Conservation (phyloP, 805 yeast species). For the Sugiyamaella marilandica region DNA sequence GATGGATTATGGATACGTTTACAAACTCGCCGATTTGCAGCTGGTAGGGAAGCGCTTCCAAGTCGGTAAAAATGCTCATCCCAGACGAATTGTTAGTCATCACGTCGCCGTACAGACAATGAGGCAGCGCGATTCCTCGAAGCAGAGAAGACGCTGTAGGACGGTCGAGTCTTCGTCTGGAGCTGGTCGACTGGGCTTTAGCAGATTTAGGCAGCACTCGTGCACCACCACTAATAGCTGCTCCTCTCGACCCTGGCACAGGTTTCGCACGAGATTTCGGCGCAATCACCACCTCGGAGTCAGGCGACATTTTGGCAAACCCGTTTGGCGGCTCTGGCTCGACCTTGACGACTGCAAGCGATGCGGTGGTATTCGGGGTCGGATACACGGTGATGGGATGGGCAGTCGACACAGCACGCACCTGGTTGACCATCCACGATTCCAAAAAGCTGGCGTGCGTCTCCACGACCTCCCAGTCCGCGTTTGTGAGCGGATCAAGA, state of each 20-base stretch:
- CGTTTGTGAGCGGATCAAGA: slow-evolving; percentile 68
- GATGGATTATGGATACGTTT: slow-evolving; percentile 28
- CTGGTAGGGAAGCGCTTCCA: slow-evolving; percentile 35
- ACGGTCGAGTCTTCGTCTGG: slow-evolving; percentile 10
- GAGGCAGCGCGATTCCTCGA: slow-evolving; percentile 57
- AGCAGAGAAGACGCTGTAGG: slow-evolving; percentile 35
- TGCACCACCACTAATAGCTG: not conserved
- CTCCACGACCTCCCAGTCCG: slow-evolving; percentile 92
- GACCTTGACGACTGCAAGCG: slow-evolving; percentile 48
- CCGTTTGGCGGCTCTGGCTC: slow-evolving; percentile 35
- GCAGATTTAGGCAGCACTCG: not conserved
- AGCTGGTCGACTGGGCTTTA: slow-evolving; percentile 2
- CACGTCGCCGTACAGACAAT: slow-evolving; percentile 33
- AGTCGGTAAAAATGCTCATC: slow-evolving; percentile 45
- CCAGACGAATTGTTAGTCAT: not conserved
- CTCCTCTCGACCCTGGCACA: slow-evolving; percentile 3
- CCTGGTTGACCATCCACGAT: slow-evolving; percentile 67
- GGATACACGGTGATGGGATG: slow-evolving; percentile 69
- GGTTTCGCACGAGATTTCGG: slow-evolving; percentile 48
- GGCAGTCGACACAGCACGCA: slow-evolving; percentile 61
- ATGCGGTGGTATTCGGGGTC: slow-evolving; percentile 54
- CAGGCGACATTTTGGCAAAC: slow-evolving; percentile 53
- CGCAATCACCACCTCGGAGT: slow-evolving; percentile 69
- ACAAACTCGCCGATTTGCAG: slow-evolving; percentile 34
- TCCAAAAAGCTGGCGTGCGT: slow-evolving; percentile 74